phyloP scores from a whole-genome alignment of 306 rosid species.

The Carpinus viminea region DNA sequence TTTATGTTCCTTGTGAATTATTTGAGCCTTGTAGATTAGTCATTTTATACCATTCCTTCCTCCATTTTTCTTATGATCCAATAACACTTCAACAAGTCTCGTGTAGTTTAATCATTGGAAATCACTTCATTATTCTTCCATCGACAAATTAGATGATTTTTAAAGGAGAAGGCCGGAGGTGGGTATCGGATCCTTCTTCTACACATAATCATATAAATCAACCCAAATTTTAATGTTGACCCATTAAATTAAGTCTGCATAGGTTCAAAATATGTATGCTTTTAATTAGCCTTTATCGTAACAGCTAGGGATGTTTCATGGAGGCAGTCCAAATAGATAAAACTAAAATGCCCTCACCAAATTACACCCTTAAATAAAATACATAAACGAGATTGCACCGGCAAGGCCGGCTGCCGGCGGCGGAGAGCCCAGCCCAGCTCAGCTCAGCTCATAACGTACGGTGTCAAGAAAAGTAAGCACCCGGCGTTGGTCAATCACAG shows the following conservation, averaged over 20 bases:
- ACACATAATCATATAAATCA: too few relatives aligned
- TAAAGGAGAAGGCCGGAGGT: too few relatives aligned
- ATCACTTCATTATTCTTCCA: background rate
- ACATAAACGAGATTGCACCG: background rate
- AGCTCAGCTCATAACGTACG: background rate
- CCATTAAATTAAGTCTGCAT: too few relatives aligned
- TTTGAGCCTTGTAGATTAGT: background rate
- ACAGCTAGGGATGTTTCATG: background rate
- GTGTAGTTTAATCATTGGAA: background rate
- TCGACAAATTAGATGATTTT: too few relatives aligned
- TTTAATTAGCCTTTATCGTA: too few relatives aligned
- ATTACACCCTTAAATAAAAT: background rate
- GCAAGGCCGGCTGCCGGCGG: slow-evolving; percentile 11
- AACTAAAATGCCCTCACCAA: background rate
- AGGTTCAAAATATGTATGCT: too few relatives aligned
- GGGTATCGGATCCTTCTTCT: too few relatives aligned
- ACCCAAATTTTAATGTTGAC: too few relatives aligned
- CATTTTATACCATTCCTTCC: background rate
- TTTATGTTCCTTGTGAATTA: too few relatives aligned
- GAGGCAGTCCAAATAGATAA: background rate
- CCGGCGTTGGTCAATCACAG: background rate
- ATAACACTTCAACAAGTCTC: background rate
- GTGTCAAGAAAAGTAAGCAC: background rate
- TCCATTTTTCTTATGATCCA: background rate
- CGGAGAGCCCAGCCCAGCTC: background rate